phyloP scores from a whole-genome alignment of 768 basidiomycete species.

The Infundibulicybe gibba region DNA sequence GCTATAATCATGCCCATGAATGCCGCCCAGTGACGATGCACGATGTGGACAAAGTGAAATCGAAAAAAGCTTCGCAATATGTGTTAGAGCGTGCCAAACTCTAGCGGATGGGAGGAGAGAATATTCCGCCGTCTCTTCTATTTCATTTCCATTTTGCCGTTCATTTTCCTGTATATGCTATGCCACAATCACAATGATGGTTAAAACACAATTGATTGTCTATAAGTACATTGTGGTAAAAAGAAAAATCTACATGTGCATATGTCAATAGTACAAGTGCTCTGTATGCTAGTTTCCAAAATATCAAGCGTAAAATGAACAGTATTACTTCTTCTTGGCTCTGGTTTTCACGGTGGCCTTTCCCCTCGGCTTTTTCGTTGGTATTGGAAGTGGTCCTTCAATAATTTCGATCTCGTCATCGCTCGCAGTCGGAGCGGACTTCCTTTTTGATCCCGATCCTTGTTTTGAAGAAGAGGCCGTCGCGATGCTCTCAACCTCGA shows the following conservation, averaged over 20 bases:
- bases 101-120: conserved; percentile 8
- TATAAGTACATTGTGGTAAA: too few relatives aligned
- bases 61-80: conserved; percentile 53
- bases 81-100: conserved; percentile 46
- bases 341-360: conserved; percentile 35
- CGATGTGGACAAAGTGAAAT: conserved; percentile 77
- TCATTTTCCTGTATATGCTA: too few relatives aligned
- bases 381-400: conserved; percentile 35
- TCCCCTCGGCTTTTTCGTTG: conserved; percentile 28
- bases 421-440: conserved; percentile 31
- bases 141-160: too few relatives aligned
- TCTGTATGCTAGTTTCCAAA: too few relatives aligned
- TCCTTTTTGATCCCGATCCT: conserved; percentile 43
- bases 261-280: too few relatives aligned
- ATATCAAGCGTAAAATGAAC: too few relatives aligned
- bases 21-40: conserved; percentile 55
- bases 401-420: conserved; percentile 57
- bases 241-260: too few relatives aligned
- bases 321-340: conserved; percentile 35
- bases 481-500: conserved; percentile 39
- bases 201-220: too few relatives aligned
- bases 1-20: conserved; percentile 78
- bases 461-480: conserved; percentile 19
- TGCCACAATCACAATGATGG: too few relatives aligned
- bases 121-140: too few relatives aligned